A percentile compares a stretch with the other conserved stretches of the same genome.
These are phyloP conservation scores for Crassisporium funariophilum DNA, from an alignment of 768 basidiomycete genomes.

Conservation along the genomic window DNA sequence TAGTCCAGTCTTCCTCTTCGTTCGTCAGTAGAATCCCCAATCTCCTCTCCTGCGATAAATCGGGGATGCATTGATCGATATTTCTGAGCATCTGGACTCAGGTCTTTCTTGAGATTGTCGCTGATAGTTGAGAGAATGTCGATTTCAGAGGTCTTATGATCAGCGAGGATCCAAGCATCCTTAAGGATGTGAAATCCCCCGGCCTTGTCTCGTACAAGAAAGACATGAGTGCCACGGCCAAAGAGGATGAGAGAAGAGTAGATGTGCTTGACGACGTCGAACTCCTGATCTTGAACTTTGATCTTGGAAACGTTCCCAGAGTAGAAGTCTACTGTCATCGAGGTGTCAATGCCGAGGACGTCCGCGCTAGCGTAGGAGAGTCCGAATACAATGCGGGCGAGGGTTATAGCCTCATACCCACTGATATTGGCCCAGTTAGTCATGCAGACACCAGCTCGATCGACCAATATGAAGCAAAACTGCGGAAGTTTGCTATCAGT, in stretches of 20 bases:
- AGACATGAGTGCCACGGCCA: constrained; percentile 5
- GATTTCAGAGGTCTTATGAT: constrained; percentile 5
- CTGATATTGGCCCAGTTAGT: constrained; percentile 2
- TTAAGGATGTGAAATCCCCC: constrained; percentile 1
- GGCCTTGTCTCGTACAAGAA: background rate
- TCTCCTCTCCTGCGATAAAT: constrained; percentile 1
- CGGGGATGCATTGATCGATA: constrained; percentile 5
- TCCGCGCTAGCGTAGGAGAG: constrained; percentile 8
- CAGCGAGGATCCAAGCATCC: constrained; percentile 7
- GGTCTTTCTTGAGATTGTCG: background rate
- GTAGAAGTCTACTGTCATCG: background rate
- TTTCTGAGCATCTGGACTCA: constrained; percentile 7
- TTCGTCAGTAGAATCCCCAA: constrained; percentile 1
- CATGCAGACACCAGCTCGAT: constrained; percentile 11
- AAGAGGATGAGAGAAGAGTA: constrained; percentile 3
- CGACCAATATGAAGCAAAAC: constrained; percentile 8
- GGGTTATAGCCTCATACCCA: constrained; percentile 4
- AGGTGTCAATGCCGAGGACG: constrained; percentile 10
- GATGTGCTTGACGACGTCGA: constrained; percentile 1
- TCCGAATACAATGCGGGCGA: constrained; percentile 9
- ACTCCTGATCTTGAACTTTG: constrained; percentile 1
- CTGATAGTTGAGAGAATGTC: constrained; percentile 2
- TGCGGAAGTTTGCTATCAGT: background rate
- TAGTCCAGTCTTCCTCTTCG: background rate
- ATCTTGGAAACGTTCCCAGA: constrained; percentile 1